Evolutionary conservation across 176 grass and related monocot species (phyloP), one percentile per base, ranked within the genome.

Genomic region (Coix lacrymajobi): DNA sequence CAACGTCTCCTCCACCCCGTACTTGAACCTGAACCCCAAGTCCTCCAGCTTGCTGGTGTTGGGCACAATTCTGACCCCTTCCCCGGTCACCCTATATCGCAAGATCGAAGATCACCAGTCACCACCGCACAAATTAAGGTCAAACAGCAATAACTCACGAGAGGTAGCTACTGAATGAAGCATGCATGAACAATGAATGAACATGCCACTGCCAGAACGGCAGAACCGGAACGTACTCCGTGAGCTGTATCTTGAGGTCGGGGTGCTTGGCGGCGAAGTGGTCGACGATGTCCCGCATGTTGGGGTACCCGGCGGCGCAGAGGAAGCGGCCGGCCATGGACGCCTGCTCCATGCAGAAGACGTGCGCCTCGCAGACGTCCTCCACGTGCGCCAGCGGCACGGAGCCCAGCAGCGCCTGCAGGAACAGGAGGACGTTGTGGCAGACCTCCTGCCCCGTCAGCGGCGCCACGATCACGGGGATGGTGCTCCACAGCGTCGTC

Each of bases 351-450:
- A 92, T 91, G 80, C 89, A 89, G 72, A 97, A 97, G 11, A 78
- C 17, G 69, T 93, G 91, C 2, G 94, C 94, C 61, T 93, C 86
- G 51, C 89, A 91, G 61, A 67, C 58, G 71, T 97, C 94, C 0
- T 93, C 94, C 12, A 97, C n/a, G 79, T 93, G 88, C 62, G 54
- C 83, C 52, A 93, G n/a, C 5, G 91, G 91, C 85, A 97, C 67
- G 62, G 81, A 93, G 5, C 89, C 81, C 11, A 91, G 26, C 56
- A 97, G 36, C 11, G 88, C 67, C 79, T 97, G 91, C 44, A 91
- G 0, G 80, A 88, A 91, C 32, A 78, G 80, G 5, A 97, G 73
- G 56, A 7, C 16, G 58, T 74, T 89, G 81, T 85, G 77, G 43
- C 9, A 0, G 5, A 29, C 0, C 37, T 61, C 64, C 20, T 56